Base-by-base conservation (phyloP, 371 early-diverging fungal species). In the Syncephalastrum monosporum region DNA sequence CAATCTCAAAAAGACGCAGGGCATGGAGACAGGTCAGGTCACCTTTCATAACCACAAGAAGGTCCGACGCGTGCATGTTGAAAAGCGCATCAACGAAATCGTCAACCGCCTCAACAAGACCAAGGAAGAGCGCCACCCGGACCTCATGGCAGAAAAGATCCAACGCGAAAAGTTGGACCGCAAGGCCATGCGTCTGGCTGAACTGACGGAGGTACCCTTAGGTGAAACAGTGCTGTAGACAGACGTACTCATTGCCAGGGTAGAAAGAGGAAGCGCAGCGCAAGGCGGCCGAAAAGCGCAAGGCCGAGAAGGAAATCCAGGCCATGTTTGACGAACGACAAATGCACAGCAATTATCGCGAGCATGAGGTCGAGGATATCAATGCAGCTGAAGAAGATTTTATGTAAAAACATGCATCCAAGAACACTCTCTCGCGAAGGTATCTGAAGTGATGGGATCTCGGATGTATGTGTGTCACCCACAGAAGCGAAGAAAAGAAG, bases 1-100 rank as follows among this genome's bases (percentile, higher is more conserved):
- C 45, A 98, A 96, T 64, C 83, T 98, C 33, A 87, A 94, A 57
- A 96, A 96, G 76, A 90, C 91, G 14, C 84, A 82, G 12, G 93
- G 90, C 38, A 96, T 97, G 97, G 97, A 91, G 38, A 89, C 91
- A 2, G 98, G 98, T 8, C 95, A 95, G 63, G 98, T 97, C 33
- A 84, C 92, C 23, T 98, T 97, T 69, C 89, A 88, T 64, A 91
- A 91, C 59, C 78, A 77, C 21, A 87, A 84, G 54, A 68, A 84
- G 42, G 86, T 93, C 21, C 90, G 91, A 65, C 86, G 91, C 23
- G 85, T 96, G 8, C 76, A 85, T 69, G 89, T 96, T 0, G 82
- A 86, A 27, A 83, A 82, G 61, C 80, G 94, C 17, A 70, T 76
- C 45, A 98, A 97, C 71, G 89, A 82, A 24, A 88, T 95, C 17